Evolutionary conservation across 208 protist genomes (phyloP).

Genomic region (Phytomonas sp.): DNA sequence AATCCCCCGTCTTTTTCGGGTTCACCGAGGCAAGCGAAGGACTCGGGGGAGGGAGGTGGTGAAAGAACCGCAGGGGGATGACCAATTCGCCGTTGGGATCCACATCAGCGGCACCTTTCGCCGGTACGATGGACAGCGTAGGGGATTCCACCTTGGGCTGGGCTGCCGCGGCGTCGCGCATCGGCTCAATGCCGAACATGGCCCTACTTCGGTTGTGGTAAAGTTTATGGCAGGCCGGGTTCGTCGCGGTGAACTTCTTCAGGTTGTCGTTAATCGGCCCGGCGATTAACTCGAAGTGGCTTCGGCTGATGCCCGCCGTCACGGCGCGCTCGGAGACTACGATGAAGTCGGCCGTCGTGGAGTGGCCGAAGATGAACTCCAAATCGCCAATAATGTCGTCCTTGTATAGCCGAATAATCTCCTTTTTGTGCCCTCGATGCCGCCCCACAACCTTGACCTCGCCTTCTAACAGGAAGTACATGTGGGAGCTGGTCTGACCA

Average conservation of each 20-base stretch:
- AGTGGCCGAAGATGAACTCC: conserved; percentile 85
- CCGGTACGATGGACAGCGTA: not conserved
- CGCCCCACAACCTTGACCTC: conserved; percentile 71
- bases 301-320: conserved; percentile 68
- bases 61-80: conserved; percentile 20
- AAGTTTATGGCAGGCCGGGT: conserved; percentile 51
- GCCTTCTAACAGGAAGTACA: conserved; percentile 79
- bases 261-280: conserved; percentile 75
- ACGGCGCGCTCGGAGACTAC: conserved; percentile 37
- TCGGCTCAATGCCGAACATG: not conserved
- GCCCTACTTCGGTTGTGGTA: conserved; percentile 27
- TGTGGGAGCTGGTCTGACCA: conserved; percentile 30
- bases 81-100: conserved; percentile 40
- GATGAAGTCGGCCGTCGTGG: conserved; percentile 80
- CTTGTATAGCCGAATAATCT: conserved; percentile 52
- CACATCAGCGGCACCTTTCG: conserved; percentile 7
- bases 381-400: conserved; percentile 84
- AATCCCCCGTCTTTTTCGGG: not conserved
- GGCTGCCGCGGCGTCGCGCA: not conserved
- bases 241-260: conserved; percentile 70
- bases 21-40: not conserved
- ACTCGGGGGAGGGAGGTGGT: not conserved
- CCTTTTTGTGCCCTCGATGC: conserved; percentile 40
- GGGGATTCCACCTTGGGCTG: not conserved
- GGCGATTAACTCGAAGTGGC: conserved; percentile 83